These are phyloP conservation scores for Xylaria sp. DNA, from an alignment of 2,329 filamentous ascomycete species.

Conservation along the genomic window DNA sequence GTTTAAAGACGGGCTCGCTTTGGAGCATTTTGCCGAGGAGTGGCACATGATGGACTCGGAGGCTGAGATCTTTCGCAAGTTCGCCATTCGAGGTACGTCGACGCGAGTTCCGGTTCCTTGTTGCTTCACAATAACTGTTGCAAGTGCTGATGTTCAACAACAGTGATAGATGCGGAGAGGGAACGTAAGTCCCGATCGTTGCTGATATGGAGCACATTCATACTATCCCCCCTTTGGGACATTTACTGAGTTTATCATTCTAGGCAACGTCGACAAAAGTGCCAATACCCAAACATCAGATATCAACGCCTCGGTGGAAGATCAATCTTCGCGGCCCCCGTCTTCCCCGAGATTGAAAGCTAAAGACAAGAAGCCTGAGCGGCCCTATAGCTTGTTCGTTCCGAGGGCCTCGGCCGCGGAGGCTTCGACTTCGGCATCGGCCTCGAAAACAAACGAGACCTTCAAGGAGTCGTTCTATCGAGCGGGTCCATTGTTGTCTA, in stretches of 20 bases:
- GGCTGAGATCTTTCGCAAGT: constrained; percentile 29
- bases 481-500: constrained; percentile 1
- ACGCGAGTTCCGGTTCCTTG: not conserved
- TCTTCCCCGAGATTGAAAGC: not conserved
- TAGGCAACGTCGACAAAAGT: constrained; percentile 22
- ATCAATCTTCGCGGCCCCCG: not conserved
- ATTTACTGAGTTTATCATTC: not conserved
- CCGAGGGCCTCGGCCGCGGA: not conserved
- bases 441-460: not conserved
- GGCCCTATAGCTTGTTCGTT: not conserved
- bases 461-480: constrained; percentile 23
- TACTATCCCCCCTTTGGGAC: not conserved
- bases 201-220: not conserved
- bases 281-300: not conserved
- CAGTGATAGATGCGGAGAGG: constrained; percentile 15
- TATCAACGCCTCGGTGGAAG: not conserved
- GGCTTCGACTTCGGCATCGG: constrained; percentile 10
- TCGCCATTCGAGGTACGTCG: constrained; percentile 22
- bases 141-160: not conserved
- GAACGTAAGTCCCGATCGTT: constrained; percentile 23
- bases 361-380: constrained; percentile 28
- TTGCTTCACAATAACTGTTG: not conserved
- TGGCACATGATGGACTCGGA: constrained; percentile 21
- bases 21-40: constrained; percentile 22
- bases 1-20: constrained; percentile 22